A percentile compares a stretch with the other conserved stretches of the same genome.
These are phyloP conservation scores for Populus tremula DNA, from an alignment of 345 rosid genomes.

Conservation along the genomic window DNA sequence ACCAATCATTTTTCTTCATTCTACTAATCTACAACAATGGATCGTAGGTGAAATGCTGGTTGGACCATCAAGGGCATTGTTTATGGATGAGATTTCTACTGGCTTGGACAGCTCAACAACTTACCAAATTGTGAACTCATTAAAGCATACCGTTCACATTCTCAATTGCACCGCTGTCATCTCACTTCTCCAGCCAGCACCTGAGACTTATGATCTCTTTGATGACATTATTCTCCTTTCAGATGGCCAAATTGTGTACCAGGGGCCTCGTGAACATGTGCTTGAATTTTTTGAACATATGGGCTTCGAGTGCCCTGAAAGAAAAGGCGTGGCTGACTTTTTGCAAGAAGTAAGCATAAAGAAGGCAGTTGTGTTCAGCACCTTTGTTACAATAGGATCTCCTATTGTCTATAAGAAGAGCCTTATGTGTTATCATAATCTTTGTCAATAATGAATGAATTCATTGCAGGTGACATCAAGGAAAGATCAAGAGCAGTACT, in stretches of 20 bases:
- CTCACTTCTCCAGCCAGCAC: conserved; percentile 82
- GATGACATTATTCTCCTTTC: conserved; percentile 70
- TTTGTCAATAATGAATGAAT: not conserved
- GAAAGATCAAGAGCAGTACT: conserved; percentile 71
- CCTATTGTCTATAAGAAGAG: not conserved
- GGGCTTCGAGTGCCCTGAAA: conserved; percentile 73
- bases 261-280: conserved; percentile 61
- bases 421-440: not conserved
- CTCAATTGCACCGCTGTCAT: conserved; percentile 60
- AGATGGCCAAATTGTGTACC: conserved; percentile 65
- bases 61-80: conserved; percentile 60
- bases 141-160: conserved; percentile 67
- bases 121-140: conserved; percentile 62
- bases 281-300: conserved; percentile 52
- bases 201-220: conserved; percentile 64
- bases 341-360: conserved; percentile 62
- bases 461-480: conserved; percentile 60
- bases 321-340: conserved; percentile 80
- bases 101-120: conserved; percentile 85
- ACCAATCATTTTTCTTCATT: not conserved
- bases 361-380: not conserved
- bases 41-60: conserved; percentile 66
- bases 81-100: conserved; percentile 81
- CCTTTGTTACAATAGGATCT: not conserved
- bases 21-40: not conserved